Base-by-base conservation (phyloP, 208 protist species). In the Porcisia hertigi region DNA sequence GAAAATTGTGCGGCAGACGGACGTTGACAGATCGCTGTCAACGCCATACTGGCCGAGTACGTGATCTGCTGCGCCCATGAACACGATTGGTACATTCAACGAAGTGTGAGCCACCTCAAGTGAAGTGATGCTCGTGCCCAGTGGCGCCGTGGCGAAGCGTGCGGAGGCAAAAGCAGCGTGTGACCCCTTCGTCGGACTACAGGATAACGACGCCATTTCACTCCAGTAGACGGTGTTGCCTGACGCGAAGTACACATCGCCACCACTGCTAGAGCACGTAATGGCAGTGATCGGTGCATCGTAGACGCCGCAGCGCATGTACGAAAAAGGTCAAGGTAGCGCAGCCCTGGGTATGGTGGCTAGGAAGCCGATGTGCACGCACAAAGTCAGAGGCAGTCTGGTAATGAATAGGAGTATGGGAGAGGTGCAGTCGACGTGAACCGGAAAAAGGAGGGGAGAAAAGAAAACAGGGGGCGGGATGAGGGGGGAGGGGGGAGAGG, bases 221-320 rank as follows among this genome's bases (percentile, higher is more conserved):
- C 36, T 80, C 8, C 62, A 62, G 36, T 80, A 77, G 0, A 92
- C 79, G 25, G 65, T 69, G 66, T 90, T 90, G 0, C 82, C 86
- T 16, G 85, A 25, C 1, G 84, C 84, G 18, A 92, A 86, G 47
- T 82, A 83, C 39, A 90, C 60, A 6, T 55, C 53, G 25, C 36
- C 69, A 18, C 30, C 2, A 14, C 47, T 9, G 18, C 65, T 34
- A 6, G 72, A 47, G 57, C 73, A 75, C 11, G 54, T 18, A 18
- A 92, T 70, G 18, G 88, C 86, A 3, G 79, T 85, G 41, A 92
- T 79, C 9, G 88, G 88, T 1, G 72, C 79, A 54, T 82, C 72
- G 18, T 59, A 74, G 8, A 74, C 71, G 20, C 54, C 23, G 71
- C 55, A n/a, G 36, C 45, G 55, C 55, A 75, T 59, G 18, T 25